Evolutionary conservation across 306 rosid species (phyloP), one percentile per base, ranked within the genome.

Genomic region (Inga laurina): DNA sequence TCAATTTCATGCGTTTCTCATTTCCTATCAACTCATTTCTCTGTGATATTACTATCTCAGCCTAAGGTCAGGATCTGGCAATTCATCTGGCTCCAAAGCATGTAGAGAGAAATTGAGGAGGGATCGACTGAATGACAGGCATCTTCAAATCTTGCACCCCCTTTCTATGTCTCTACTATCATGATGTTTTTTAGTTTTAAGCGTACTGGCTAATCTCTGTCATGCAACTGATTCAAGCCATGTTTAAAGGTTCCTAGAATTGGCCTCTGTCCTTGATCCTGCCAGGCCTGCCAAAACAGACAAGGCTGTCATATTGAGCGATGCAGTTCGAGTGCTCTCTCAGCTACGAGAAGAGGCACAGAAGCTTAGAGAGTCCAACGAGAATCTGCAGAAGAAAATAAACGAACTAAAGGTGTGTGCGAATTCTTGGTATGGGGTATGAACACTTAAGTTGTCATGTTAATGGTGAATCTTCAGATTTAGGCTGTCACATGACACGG

Each of bases 51-150:
- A 11, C 45, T 46, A 18, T 80, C 24, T 45, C 90, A 92, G 98
- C 77, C 73, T 62, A 74, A 90, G 93, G 83, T 72, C 90, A 35
- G 93, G 76, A 83, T 86, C 89, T 67, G 45, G 86, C 87, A 75
- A 75, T 75, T 22, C 79, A 37, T 78, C 88, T 52, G 86, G 85
- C 83, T 88, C 95, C 41, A 94, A 94, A 88, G 97, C 98, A 76
- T 90, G 92, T 65, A 90, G 90, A 83, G 97, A 94, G 88, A 94
- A 94, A 89, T 85, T 94, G 85, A 84, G 98, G 81, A 88, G 98
- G 89, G 94, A 91, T 77, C 87, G 87, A 80, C 84, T 94, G 15
- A 94, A 94, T 82, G 98, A 92, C 90, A 94, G 94, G 98, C 83
- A 91, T 84, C 37, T 72, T 56, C 64, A 39, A 51, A 73, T 73